Percentiles rank a stretch among this genome's conserved stretches.
Conservation (phyloP, 2,329 filamentous ascomycete species). For the Monilinia polystroma region DNA sequence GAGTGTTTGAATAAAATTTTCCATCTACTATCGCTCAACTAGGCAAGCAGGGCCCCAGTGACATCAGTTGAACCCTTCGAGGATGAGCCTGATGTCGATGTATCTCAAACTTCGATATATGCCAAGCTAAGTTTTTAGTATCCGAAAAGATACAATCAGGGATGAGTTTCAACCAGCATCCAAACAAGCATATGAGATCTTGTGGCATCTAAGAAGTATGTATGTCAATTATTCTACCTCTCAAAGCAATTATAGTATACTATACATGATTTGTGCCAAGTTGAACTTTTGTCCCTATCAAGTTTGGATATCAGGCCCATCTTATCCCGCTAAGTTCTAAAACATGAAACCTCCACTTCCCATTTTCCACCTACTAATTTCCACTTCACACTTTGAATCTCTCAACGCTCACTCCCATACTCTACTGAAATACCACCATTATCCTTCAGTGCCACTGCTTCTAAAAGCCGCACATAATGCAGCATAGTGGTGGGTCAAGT, state of each 20-base stretch:
- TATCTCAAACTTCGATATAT: background rate
- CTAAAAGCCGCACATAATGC: conserved; percentile 91
- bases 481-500: conserved; percentile 94
- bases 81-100: background rate
- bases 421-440: background rate
- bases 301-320: conserved; percentile 23
- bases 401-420: background rate
- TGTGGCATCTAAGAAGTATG: conserved; percentile 8
- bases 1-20: background rate
- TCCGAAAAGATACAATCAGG: background rate
- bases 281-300: conserved; percentile 12
- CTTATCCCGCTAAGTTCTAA: conserved; percentile 18
- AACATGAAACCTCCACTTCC: conserved; percentile 19
- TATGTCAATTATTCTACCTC: conserved; percentile 18
- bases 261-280: conserved; percentile 21
- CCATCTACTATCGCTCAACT: background rate
- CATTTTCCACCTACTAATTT: background rate
- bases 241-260: conserved; percentile 24
- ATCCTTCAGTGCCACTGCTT: conserved; percentile 66
- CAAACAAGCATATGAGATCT: background rate
- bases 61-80: background rate
- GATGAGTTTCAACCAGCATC: background rate
- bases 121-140: background rate
- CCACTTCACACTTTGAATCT: background rate
- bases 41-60: background rate